Evolutionary conservation across 176 grass and related monocot species (phyloP).

Genomic region (Secale cereale): DNA sequence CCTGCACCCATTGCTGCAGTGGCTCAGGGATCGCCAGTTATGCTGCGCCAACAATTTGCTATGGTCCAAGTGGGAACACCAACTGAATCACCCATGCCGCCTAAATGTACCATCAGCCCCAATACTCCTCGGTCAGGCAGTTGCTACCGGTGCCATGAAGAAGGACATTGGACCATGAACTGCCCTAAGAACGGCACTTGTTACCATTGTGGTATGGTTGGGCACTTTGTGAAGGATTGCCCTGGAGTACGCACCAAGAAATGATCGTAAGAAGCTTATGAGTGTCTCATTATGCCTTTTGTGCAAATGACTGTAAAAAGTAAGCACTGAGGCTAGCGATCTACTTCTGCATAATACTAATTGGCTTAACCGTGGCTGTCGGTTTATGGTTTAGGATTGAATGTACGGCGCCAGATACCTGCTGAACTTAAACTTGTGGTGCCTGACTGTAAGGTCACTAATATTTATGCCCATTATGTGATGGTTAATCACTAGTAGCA

Average conservation of each 20-base stretch:
- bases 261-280: neutral
- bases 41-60: neutral
- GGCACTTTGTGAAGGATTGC: slow-evolving; percentile 24
- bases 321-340: neutral
- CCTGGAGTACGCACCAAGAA: neutral
- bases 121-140: neutral
- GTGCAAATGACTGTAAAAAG: neutral
- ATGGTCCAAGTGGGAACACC: neutral
- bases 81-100: neutral
- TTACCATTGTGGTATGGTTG: neutral
- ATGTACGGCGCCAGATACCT: neutral
- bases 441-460: neutral
- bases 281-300: neutral
- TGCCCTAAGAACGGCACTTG: slow-evolving; percentile 26
- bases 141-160: slow-evolving; percentile 18
- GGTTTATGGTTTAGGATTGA: neutral
- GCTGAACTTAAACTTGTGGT: neutral
- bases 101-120: neutral
- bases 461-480: neutral
- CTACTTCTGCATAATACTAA: neutral
- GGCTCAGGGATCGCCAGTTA: neutral
- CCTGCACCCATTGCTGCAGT: neutral
- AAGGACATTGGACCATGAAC: slow-evolving; percentile 1
- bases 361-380: neutral
- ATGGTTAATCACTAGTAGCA: neutral